Evolutionary conservation across 768 basidiomycete genomes (phyloP).

Genomic region (Lyophyllum atratum): DNA sequence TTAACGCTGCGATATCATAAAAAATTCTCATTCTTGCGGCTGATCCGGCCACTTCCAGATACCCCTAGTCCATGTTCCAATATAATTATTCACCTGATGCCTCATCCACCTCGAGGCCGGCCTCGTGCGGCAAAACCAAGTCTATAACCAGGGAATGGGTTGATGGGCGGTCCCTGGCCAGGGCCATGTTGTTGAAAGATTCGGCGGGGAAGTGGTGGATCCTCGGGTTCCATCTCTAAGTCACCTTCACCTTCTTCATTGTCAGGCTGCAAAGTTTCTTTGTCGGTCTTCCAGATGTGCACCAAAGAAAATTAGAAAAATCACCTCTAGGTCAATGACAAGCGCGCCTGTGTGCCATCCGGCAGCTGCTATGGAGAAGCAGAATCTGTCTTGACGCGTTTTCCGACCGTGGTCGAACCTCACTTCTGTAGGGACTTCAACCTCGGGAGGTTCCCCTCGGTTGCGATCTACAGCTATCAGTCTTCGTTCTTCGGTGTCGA

Average conservation of each 20-base stretch:
- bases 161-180: constrained; percentile 31
- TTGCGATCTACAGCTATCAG: constrained; percentile 26
- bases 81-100: neutral
- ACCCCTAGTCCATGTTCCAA: neutral
- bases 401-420: constrained; percentile 64
- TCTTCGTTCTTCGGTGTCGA: constrained; percentile 37
- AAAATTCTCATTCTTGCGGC: neutral
- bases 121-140: constrained; percentile 65
- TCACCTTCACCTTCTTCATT: constrained; percentile 38
- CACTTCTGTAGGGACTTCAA: constrained; percentile 67
- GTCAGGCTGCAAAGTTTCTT: constrained; percentile 21
- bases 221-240: constrained; percentile 31
- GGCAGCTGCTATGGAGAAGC: constrained; percentile 76
- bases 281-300: neutral
- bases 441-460: constrained; percentile 40
- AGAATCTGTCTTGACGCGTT: constrained; percentile 60
- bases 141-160: constrained; percentile 39
- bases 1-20: neutral
- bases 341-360: constrained; percentile 95
- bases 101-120: constrained; percentile 8
- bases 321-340: constrained; percentile 81
- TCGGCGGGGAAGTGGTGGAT: constrained; percentile 6
- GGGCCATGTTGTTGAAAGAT: constrained; percentile 24
- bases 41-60: neutral
- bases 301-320: constrained; percentile 10